Evolutionary conservation across 31 red algal species (phyloP), one percentile per base, ranked within the genome.

Genomic region (Endocladia muricata): DNA sequence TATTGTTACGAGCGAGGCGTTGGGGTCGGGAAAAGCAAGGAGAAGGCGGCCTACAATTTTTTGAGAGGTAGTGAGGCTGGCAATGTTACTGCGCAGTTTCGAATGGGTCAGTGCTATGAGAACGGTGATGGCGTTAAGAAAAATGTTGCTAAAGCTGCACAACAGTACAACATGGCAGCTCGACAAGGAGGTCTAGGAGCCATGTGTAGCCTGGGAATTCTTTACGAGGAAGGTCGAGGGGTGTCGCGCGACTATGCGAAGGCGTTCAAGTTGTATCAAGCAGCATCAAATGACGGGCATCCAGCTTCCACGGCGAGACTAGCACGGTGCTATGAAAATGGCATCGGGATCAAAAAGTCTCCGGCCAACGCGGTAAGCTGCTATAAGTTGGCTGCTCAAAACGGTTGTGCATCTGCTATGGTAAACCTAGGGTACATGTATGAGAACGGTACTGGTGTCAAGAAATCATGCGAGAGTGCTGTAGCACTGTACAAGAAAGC

Each of bases 71-170:
- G 78, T 2, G 54, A 82, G 9, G 61, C 32, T 34, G 73, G 59
- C n/a, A 77, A 77, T 77, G 21, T 71, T 28, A 25, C 40, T 1
- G 86, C 77, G 0, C 61, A 73, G 71, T 70, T 80, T 22, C 43
- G 68, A 35, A n/a, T 67, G 21, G 86, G 64, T 28, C 68, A 77
- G 37, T 90, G 78, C 41, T 83, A 66, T 59, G 88, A 80, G 30
- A 83, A 73, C 26, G 88, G 88, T 25, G 55, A 56, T 49, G 88
- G 88, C 3, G 56, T 59, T 22, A 8, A 57, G 33, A n/a, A 65
- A 21, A 67, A 91, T 35, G 22, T 30, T 23, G 61, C 39, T 23
- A 47, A 70, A 57, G 77, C 86, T 3, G 49, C 69, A 22, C 43
- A 44, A 41, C 81, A 43, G 44, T 80, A 74, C 56, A 42, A 26